Conservation (phyloP, 345 rosid genomes). For the Boechera divaricarpa region DNA sequence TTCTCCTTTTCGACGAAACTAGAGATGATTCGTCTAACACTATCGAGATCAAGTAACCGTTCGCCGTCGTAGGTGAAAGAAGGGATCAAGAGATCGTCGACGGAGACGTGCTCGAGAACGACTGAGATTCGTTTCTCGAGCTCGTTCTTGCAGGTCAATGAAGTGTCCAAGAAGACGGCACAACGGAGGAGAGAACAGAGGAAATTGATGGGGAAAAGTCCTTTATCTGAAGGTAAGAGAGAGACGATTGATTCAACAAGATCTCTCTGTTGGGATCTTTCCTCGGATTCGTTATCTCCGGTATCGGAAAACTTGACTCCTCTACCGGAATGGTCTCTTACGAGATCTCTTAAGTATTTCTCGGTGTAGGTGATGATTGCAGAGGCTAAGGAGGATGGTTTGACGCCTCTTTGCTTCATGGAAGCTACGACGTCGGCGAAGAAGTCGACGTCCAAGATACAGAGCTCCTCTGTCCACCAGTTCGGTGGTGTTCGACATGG, state of each 20-base stretch:
- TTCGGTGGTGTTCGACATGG: conserved; percentile 87
- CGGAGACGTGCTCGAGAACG: conserved; percentile 76
- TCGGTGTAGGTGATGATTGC: conserved; percentile 75
- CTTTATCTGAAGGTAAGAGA: conserved; percentile 74
- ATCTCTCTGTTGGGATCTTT: conserved; percentile 57
- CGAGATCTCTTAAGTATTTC: conserved; percentile 79
- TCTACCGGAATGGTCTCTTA: conserved; percentile 79
- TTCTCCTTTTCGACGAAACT: conserved; percentile 85
- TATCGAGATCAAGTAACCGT: conserved; percentile 75
- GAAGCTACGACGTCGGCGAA: conserved; percentile 57
- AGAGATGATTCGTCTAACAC: conserved; percentile 75
- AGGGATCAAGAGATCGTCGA: conserved; percentile 76
- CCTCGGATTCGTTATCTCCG: conserved; percentile 43
- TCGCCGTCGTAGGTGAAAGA: conserved; percentile 92
- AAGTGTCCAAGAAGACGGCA: conserved; percentile 67
- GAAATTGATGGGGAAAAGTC: conserved; percentile 75
- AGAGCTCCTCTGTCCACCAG: conserved; percentile 98
- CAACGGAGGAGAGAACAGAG: conserved; percentile 92
- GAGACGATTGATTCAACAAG: conserved; percentile 72
- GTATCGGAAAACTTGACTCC: conserved; percentile 50
- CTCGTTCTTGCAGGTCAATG: conserved; percentile 66
- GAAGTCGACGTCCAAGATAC: conserved; percentile 65
- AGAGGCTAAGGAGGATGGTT: conserved; percentile 64
- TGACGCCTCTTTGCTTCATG: conserved; percentile 76
- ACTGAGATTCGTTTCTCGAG: conserved; percentile 77